These are phyloP conservation scores for Arthrobotrys musiformis DNA, from an alignment of 2,329 filamentous ascomycete species.

Conservation along the genomic window DNA sequence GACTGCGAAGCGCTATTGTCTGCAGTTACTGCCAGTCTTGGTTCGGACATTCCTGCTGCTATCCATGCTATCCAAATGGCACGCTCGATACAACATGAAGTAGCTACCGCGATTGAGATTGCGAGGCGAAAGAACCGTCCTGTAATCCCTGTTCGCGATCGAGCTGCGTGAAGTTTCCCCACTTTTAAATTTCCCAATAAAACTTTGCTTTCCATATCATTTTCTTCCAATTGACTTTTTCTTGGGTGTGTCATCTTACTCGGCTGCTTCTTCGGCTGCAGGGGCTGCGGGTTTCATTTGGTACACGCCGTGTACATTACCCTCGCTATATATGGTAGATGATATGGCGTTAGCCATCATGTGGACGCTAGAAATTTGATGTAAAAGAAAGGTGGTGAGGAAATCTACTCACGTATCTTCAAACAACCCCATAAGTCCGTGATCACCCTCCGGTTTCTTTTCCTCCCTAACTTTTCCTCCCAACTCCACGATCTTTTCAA, in stretches of 20 bases:
- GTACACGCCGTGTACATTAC: conserved; percentile 51
- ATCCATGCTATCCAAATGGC: neutral
- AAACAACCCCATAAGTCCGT: conserved; percentile 48
- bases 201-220: neutral
- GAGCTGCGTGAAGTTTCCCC: neutral
- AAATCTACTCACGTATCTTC: conserved; percentile 52
- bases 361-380: neutral
- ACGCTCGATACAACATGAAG: neutral
- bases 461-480: conserved; percentile 39
- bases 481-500: conserved; percentile 30
- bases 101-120: neutral
- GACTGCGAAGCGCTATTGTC: neutral
- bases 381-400: neutral
- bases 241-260: neutral
- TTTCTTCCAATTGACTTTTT: neutral
- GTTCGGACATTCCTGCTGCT: neutral
- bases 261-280: conserved; percentile 16
- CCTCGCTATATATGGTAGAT: conserved; percentile 26
- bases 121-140: neutral
- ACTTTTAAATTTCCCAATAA: neutral
- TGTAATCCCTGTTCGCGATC: neutral
- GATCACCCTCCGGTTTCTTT: conserved; percentile 50
- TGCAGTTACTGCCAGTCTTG: neutral
- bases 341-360: neutral
- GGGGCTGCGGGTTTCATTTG: conserved; percentile 29